Base-by-base conservation (phyloP, 1,284 basidiomycete genomes). In the Ceratobasidium sp. region DNA sequence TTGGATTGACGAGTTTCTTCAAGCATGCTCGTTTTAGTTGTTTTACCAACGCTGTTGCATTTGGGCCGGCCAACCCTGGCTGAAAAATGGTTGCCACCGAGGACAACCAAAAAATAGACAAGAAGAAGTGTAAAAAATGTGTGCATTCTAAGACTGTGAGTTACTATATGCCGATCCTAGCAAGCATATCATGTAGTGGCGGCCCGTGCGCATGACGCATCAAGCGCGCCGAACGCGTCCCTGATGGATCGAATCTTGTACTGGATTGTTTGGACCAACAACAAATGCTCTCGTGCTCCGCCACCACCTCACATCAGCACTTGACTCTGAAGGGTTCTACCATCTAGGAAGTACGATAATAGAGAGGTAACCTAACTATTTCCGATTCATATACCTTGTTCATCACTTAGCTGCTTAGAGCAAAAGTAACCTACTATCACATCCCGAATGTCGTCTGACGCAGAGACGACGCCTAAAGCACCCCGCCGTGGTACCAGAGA, bases 191-290 rank as follows among this genome's bases (percentile, higher is more conserved):
- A n/a, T 33, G 33, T 64, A 17, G 48, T 9, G 38, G 26, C 17
- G 65, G 65, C 52, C 65, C 48, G 65, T 67, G 65, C 65, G 48
- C 48, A 23, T 67, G 65, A 33, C 57, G 26, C 26, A 61, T 15
- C 26, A 67, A 52, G 71, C 61, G 61, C 59, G 44, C 59, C 70
- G 44, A 48, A 75, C 71, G 71, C 71, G 71, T 75, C 71, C 61
- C 61, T 67, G 48, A 73, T 62, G 71, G 71, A 75, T 75, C 71
- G 70, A 59, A 48, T 50, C 42, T 65, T 75, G 71, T 64, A 40
- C 71, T 28, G 61, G 61, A 20, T n/a, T 75, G 71, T 75, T 75
- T 75, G 61, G n/a, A 50, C 61, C 71, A 75, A 75, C 71, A 75
- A 75, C 71, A 75, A 75, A 75, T 75, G 71, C 71, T 65, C 50